Conservation (phyloP, 306 rosid genomes). For the Vigna mungo region DNA sequence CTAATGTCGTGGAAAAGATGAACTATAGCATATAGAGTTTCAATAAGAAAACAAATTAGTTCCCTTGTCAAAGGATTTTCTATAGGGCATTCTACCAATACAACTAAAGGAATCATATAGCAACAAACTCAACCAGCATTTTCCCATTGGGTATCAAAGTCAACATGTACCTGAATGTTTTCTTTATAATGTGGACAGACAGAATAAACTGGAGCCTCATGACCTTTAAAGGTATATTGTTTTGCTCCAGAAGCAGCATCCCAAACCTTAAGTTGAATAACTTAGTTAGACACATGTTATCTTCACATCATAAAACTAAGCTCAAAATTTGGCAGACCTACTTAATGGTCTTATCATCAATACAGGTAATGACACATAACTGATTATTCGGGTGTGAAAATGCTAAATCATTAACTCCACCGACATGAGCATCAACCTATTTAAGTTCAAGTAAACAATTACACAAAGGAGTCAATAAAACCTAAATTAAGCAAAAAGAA, state of each 20-base stretch:
- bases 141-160: conserved; percentile 9
- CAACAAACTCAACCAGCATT: conserved; percentile 16
- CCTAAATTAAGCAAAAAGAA: conserved; percentile 24
- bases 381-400: conserved; percentile 96
- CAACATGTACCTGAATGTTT: conserved; percentile 77
- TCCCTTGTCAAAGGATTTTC: conserved; percentile 28
- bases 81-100: conserved; percentile 28
- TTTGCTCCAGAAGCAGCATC: conserved; percentile 87
- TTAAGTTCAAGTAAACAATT: conserved; percentile 37
- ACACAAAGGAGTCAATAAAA: conserved; percentile 26
- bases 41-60: conserved; percentile 29
- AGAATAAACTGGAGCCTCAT: conserved; percentile 96
- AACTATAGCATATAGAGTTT: conserved; percentile 58
- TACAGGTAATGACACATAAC: conserved; percentile 95
- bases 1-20: conserved; percentile 93
- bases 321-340: conserved; percentile 46
- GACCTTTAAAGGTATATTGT: conserved; percentile 90
- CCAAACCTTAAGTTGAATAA: conserved; percentile 77
- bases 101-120: conserved; percentile 26
- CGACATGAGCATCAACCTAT: conserved; percentile 95
- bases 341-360: conserved; percentile 95
- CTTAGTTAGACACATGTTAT: conserved; percentile 38
- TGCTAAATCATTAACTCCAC: conserved; percentile 98
- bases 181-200: conserved; percentile 97
- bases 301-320: conserved; percentile 40